Conservation (phyloP, 176 grass and related monocot species). For the Aegilops bicornis region DNA sequence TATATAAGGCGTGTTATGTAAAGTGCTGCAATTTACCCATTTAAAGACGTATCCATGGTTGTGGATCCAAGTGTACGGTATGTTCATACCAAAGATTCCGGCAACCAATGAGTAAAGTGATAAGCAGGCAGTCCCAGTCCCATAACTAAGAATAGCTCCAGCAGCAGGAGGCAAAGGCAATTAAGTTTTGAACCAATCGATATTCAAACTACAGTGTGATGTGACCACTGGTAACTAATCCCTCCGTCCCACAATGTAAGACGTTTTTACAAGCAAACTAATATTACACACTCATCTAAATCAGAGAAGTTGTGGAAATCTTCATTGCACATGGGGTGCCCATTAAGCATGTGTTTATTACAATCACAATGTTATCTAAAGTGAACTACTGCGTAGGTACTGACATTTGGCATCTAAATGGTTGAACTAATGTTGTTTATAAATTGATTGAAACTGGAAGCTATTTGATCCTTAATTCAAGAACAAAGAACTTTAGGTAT, state of each 20-base stretch:
- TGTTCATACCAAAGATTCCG: constrained; percentile 94
- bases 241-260: no score
- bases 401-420: no score
- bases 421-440: no score
- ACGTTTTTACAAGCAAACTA: no score
- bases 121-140: constrained; percentile 62
- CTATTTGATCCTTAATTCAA: no score
- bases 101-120: constrained; percentile 85
- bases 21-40: constrained; percentile 55
- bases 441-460: no score
- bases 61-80: constrained; percentile 92
- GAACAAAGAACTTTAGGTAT: no score
- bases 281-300: background rate
- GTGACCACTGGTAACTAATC: background rate
- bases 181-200: background rate
- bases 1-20: background rate
- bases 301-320: background rate
- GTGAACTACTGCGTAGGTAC: no score
- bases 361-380: no score
- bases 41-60: constrained; percentile 67
- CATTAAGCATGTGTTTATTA: no score
- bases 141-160: constrained; percentile 93
- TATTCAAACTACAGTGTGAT: background rate
- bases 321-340: no score
- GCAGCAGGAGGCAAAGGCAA: constrained; percentile 29